Conservation (phyloP, 1,139 yeast genomes). For the Suhomyces wounanorum region DNA sequence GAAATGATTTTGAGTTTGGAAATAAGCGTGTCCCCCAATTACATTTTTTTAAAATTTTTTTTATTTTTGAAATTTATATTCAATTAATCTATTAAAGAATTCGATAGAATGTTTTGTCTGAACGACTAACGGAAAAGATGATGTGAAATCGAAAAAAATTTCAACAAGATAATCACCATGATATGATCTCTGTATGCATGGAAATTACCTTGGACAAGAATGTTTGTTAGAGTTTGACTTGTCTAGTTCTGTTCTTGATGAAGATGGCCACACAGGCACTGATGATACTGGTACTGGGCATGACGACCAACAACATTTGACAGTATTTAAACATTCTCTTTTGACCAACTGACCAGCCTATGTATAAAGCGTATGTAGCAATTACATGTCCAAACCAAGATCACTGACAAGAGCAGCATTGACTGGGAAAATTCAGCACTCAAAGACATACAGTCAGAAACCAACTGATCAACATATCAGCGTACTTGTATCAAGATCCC, state of each 20-base stretch:
- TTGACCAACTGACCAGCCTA: conserved; percentile 84
- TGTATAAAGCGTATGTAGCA: conserved; percentile 80
- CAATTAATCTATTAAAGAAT: no score
- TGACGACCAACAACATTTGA: conserved; percentile 81
- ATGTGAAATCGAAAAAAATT: no score
- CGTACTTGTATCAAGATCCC: conserved; percentile 75
- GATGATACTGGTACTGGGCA: conserved; percentile 70
- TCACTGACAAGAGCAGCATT: conserved; percentile 84
- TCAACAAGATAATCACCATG: no score
- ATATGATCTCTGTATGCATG: no score
- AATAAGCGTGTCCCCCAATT: no score
- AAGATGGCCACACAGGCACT: conserved; percentile 41
- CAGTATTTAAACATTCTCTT: conserved; percentile 63
- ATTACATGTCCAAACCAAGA: conserved; percentile 82
- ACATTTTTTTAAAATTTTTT: no score
- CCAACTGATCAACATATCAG: conserved; percentile 83
- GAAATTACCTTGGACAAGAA: no score
- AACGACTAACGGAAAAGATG: no score
- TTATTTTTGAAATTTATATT: no score
- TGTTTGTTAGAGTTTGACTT: not conserved
- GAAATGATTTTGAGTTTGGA: no score
- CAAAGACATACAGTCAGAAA: conserved; percentile 88
- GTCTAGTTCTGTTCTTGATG: conserved; percentile 25
- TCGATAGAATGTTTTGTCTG: no score
- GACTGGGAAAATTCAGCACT: conserved; percentile 77